phyloP scores from a whole-genome alignment of 2,329 filamentous ascomycete species.

The Monilinia fructicola region DNA sequence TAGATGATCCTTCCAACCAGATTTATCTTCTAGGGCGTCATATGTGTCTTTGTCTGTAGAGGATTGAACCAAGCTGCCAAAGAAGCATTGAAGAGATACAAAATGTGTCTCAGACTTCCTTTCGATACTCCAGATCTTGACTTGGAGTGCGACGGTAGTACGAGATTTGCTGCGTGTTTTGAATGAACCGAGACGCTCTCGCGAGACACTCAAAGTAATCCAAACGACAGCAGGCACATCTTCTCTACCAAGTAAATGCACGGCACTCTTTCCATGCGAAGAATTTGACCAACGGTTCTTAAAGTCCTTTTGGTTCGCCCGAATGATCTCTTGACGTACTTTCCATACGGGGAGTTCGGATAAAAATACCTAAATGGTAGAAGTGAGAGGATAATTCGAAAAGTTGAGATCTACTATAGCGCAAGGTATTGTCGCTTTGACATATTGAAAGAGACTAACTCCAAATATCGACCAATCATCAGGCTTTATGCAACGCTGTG shows the following conservation, averaged over 20 bases:
- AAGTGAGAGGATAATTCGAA: not conserved
- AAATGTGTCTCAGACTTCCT: not conserved
- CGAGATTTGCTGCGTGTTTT: not conserved
- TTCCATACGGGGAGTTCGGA: no score
- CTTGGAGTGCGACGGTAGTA: constrained; percentile 2
- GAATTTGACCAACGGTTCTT: not conserved
- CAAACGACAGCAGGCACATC: constrained; percentile 21
- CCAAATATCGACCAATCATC: not conserved
- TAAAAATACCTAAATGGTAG: not conserved
- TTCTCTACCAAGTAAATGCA: not conserved
- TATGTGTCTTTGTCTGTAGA: not conserved
- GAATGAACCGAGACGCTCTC: constrained; percentile 2
- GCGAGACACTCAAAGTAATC: constrained; percentile 23
- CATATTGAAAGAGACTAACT: not conserved
- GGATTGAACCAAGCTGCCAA: not conserved
- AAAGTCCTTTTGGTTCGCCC: not conserved
- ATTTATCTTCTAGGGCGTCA: not conserved
- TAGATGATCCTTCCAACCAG: not conserved
- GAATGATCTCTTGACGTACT: not conserved
- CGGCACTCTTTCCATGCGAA: not conserved
- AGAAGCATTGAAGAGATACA: constrained; percentile 13
- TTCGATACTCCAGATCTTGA: not conserved
- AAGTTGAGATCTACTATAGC: not conserved
- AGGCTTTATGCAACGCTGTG: not conserved
- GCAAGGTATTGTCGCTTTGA: not conserved